Conservation (phyloP, 2,329 filamentous ascomycete genomes). For the Blastomyces silverae region DNA sequence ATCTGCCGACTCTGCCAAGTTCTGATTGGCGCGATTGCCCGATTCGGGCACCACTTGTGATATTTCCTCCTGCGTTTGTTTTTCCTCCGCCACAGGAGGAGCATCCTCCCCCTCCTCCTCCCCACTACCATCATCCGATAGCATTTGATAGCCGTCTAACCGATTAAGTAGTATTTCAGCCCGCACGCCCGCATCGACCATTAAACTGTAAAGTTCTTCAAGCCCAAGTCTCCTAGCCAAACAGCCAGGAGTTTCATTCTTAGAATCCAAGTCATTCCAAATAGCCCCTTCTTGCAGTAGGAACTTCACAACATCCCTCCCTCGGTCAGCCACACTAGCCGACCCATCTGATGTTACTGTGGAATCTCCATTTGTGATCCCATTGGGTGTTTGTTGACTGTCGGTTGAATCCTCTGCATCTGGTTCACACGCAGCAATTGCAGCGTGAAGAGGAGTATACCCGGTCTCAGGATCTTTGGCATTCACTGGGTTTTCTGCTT, state of each 20-base stretch:
- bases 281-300: conserved; percentile 84
- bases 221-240: conserved; percentile 65
- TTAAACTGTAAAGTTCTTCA: conserved; percentile 65
- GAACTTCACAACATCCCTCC: conserved; percentile 62
- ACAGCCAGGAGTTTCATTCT: conserved; percentile 87
- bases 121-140: conserved; percentile 47
- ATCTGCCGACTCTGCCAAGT: conserved; percentile 21
- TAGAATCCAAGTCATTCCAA: conserved; percentile 89
- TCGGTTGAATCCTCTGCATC: conserved; percentile 23
- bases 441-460: conserved; percentile 81
- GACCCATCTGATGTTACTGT: conserved; percentile 27
- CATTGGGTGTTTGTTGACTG: conserved; percentile 22
- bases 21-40: conserved; percentile 22
- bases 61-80: conserved; percentile 31
- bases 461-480: conserved; percentile 78
- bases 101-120: conserved; percentile 34
- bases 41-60: conserved; percentile 23
- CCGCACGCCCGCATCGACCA: conserved; percentile 82
- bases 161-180: conserved; percentile 81
- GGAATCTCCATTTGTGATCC: conserved; percentile 23
- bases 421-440: conserved; percentile 65
- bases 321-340: conserved; percentile 48
- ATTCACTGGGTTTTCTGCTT: conserved; percentile 54
- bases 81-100: conserved; percentile 25
- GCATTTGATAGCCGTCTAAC: conserved; percentile 70